phyloP scores from a whole-genome alignment of 768 basidiomycete genomes.

The Kwoniella bestiolae region DNA sequence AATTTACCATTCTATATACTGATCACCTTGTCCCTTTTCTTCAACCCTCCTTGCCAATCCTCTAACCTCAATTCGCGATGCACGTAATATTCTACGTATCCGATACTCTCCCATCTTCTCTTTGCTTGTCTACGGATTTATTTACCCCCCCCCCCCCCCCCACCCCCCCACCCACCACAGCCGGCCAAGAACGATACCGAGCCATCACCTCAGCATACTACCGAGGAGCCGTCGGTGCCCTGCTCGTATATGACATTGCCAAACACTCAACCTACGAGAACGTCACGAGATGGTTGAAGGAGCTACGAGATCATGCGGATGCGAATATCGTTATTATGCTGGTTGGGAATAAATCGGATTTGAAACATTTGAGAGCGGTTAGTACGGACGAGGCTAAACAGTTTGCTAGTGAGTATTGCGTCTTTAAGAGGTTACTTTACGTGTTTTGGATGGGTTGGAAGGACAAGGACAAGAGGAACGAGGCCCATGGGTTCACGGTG shows the following conservation, averaged over 20 bases:
- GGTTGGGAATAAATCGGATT: conserved; percentile 98
- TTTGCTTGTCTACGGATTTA: neutral
- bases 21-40: too few species aligned
- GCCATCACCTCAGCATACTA: conserved; percentile 99
- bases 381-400: conserved; percentile 95
- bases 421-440: neutral
- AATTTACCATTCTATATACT: neutral
- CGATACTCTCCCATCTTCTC: neutral
- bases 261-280: conserved; percentile 76
- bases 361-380: conserved; percentile 94
- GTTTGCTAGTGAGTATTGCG: conserved; percentile 71
- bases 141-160: neutral
- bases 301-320: conserved; percentile 87
- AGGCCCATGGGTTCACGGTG: too few species aligned
- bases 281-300: conserved; percentile 95
- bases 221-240: conserved; percentile 76
- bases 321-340: conserved; percentile 90
- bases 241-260: conserved; percentile 59
- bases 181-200: conserved; percentile 95
- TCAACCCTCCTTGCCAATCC: too few species aligned
- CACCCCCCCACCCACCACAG: conserved; percentile 59
- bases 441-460: neutral
- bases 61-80: too few species aligned
- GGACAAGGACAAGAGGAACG: too few species aligned
- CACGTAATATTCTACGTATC: too few species aligned